These are phyloP conservation scores for Trametes cingulata DNA, from an alignment of 768 basidiomycete genomes.

Conservation along the genomic window DNA sequence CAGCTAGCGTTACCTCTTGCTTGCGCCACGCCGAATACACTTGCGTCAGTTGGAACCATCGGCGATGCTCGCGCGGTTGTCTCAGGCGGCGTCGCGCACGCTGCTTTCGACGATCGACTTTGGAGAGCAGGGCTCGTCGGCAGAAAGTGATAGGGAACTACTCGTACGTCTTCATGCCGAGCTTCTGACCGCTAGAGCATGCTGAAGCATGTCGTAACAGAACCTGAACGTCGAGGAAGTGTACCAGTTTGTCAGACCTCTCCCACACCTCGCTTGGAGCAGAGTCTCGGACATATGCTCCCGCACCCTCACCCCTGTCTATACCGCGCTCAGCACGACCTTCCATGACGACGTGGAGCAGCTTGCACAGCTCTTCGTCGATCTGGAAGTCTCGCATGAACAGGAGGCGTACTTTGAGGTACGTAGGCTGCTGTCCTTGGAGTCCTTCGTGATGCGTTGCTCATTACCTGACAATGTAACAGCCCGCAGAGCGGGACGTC, in stretches of 20 bases:
- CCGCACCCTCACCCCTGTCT: constrained; percentile 30
- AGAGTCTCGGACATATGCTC: constrained; percentile 24
- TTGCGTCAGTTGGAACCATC: background rate
- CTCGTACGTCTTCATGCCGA: constrained; percentile 1
- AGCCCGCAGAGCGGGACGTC: constrained; percentile 20
- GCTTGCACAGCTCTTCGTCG: constrained; percentile 44
- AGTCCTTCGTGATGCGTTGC: background rate
- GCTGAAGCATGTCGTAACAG: constrained; percentile 12
- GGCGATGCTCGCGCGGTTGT: constrained; percentile 15
- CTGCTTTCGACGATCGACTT: constrained; percentile 13
- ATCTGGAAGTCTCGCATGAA: constrained; percentile 34
- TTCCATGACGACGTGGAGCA: constrained; percentile 42
- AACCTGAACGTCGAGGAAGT: constrained; percentile 28
- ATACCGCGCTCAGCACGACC: constrained; percentile 36
- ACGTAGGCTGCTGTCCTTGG: background rate
- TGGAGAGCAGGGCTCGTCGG: constrained; percentile 1
- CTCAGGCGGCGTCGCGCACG: constrained; percentile 15
- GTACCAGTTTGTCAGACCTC: constrained; percentile 20
- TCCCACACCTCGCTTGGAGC: constrained; percentile 27
- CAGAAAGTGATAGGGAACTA: constrained; percentile 1
- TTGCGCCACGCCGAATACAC: background rate
- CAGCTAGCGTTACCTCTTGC: constrained; percentile 6
- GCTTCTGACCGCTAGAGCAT: background rate
- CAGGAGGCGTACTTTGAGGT: constrained; percentile 21
- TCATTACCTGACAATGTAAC: background rate